phyloP scores from a whole-genome alignment of 192 early-diverging fungal species.

The Gryganskiella cystojenkinii region DNA sequence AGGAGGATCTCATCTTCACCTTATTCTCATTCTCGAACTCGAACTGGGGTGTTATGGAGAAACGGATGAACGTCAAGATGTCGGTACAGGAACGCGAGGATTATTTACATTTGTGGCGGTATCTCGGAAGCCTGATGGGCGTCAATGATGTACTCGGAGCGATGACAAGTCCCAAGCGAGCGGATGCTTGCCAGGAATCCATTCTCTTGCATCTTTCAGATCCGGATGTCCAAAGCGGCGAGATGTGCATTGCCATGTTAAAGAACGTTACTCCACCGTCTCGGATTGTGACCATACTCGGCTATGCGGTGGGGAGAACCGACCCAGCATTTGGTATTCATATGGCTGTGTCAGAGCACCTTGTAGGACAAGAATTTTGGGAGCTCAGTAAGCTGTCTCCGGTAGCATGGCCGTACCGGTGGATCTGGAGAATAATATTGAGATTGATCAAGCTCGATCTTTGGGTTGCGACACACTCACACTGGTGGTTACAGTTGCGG shows the following conservation, averaged over 20 bases:
- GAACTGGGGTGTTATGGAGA: slow-evolving; percentile 32
- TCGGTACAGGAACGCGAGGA: slow-evolving; percentile 46
- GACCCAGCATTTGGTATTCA: slow-evolving; percentile 17
- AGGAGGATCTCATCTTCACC: slow-evolving; percentile 41
- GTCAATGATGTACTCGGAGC: slow-evolving; percentile 39
- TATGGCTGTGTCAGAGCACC: slow-evolving; percentile 17
- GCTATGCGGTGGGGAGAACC: neutral
- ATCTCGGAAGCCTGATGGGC: slow-evolving; percentile 59
- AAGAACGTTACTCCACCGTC: neutral
- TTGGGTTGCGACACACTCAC: slow-evolving; percentile 8
- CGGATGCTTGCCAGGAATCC: slow-evolving; percentile 26
- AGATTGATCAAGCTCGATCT: neutral
- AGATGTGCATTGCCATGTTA: neutral
- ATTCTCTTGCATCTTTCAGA: slow-evolving; percentile 24
- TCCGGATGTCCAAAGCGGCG: slow-evolving; percentile 14
- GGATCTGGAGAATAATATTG: neutral
- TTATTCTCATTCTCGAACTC: slow-evolving; percentile 35
- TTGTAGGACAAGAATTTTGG: slow-evolving; percentile 24
- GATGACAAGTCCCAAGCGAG: neutral
- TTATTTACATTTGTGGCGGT: slow-evolving; percentile 61
- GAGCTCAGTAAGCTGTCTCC: neutral
- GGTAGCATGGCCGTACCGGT: neutral
- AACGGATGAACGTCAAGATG: slow-evolving; percentile 33
- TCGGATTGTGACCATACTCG: neutral
- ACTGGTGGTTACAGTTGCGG: slow-evolving; percentile 12